These are phyloP conservation scores for Schwanniomyces vanrijiae DNA, from an alignment of 805 yeast species.

Conservation along the genomic window DNA sequence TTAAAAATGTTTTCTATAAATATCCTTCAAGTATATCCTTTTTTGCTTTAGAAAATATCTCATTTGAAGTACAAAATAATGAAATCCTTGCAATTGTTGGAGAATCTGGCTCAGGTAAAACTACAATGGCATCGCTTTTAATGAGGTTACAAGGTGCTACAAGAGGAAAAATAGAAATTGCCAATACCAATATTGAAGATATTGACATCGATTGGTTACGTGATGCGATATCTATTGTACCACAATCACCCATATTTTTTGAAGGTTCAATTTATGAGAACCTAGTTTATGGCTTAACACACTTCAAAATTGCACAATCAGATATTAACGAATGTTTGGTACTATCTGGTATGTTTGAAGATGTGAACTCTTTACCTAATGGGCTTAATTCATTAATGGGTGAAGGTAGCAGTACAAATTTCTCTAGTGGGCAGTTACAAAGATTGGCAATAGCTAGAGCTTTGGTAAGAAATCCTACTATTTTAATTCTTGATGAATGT, in stretches of 20 bases:
- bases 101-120: constrained; percentile 88
- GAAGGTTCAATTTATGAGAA: constrained; percentile 75
- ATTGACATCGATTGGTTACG: constrained; percentile 53
- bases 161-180: constrained; percentile 42
- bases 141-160: constrained; percentile 50
- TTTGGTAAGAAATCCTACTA: constrained; percentile 59
- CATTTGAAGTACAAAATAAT: constrained; percentile 42
- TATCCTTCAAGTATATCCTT: constrained; percentile 26
- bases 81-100: constrained; percentile 74
- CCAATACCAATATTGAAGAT: constrained; percentile 45
- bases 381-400: constrained; percentile 61
- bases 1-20: constrained; percentile 48
- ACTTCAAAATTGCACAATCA: constrained; percentile 13
- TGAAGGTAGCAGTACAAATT: constrained; percentile 34
- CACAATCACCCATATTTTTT: constrained; percentile 71
- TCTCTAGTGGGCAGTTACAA: constrained; percentile 93
- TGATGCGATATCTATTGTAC: constrained; percentile 61
- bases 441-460: constrained; percentile 84
- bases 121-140: constrained; percentile 65
- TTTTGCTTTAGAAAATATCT: constrained; percentile 40
- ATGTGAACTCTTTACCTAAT: constrained; percentile 53
- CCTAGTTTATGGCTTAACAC: constrained; percentile 56
- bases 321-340: constrained; percentile 41
- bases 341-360: constrained; percentile 52
- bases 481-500: constrained; percentile 82